These are phyloP conservation scores for Kregervanrija fluxuum DNA, from an alignment of 805 yeast genomes.

Conservation along the genomic window DNA sequence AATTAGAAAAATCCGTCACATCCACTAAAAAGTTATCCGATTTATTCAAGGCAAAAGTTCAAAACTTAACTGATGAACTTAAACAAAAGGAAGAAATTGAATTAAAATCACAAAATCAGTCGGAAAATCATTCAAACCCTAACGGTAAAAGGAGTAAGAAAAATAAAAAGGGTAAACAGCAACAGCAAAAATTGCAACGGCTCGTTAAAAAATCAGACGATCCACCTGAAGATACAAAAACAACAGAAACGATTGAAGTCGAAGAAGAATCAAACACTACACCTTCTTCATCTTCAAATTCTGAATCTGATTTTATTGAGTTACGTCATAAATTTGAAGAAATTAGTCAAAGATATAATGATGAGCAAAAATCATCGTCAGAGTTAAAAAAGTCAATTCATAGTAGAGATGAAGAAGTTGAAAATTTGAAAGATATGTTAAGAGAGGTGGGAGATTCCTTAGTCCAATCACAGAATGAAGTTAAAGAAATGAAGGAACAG, in stretches of 20 bases:
- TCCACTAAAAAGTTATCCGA: constrained; percentile 17
- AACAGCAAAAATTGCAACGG: constrained; percentile 7
- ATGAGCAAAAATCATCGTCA: constrained; percentile 6
- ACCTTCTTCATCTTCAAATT: background rate
- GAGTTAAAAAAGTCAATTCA: constrained; percentile 27
- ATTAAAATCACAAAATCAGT: constrained; percentile 1
- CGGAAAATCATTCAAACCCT: constrained; percentile 8
- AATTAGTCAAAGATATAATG: constrained; percentile 6
- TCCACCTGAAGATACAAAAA: constrained; percentile 16
- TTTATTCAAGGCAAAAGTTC: constrained; percentile 22
- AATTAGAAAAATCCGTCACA: constrained; percentile 17
- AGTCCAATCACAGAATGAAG: constrained; percentile 57
- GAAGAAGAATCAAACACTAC: background rate
- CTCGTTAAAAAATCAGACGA: constrained; percentile 13
- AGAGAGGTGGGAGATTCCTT: constrained; percentile 72
- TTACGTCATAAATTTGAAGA: constrained; percentile 20
- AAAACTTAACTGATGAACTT: constrained; percentile 14
- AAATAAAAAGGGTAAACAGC: constrained; percentile 12
- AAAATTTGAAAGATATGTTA: constrained; percentile 66
- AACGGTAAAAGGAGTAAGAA: constrained; percentile 12
- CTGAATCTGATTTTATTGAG: constrained; percentile 17
- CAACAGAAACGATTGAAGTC: constrained; percentile 5
- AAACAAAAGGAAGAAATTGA: constrained; percentile 2
- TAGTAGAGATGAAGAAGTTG: constrained; percentile 54
- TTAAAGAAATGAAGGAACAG: constrained; percentile 32